Conservation (phyloP, 1,284 basidiomycete species). For the Exobasidium cylindrosporum region DNA sequence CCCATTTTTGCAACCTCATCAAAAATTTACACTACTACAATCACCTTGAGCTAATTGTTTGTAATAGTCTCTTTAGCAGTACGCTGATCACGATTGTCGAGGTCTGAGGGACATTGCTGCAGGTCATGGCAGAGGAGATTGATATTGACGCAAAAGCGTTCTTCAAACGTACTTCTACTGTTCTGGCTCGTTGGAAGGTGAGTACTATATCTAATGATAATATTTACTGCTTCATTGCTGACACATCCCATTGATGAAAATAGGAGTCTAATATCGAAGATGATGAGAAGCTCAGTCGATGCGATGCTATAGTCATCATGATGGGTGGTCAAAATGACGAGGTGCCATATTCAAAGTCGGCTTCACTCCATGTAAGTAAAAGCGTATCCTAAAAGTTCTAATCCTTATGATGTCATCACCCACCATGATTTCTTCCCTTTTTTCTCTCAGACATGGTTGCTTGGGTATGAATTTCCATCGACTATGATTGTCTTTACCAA, state of each 20-base stretch:
- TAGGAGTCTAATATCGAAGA: no score
- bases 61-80: constrained; percentile 3
- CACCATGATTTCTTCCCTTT: no score
- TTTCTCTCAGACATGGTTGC: constrained; percentile 75
- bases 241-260: no score
- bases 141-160: constrained; percentile 33
- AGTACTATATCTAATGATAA: neutral
- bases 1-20: no score
- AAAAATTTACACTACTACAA: no score
- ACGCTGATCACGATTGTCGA: neutral
- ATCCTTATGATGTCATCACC: no score
- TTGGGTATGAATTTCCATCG: constrained; percentile 95
- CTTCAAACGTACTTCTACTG: constrained; percentile 18
- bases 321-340: constrained; percentile 9
- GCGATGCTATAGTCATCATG: constrained; percentile 3
- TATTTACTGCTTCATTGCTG: no score
- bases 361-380: constrained; percentile 2
- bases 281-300: constrained; percentile 7
- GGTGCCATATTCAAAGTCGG: constrained; percentile 2
- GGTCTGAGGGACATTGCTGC: neutral
- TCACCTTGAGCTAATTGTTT: no score
- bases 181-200: neutral
- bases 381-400: neutral
- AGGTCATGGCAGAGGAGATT: constrained; percentile 40
- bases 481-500: constrained; percentile 77